These are phyloP conservation scores for Globisporangium radiosum DNA, from an alignment of 352 stramenopile species.

Conservation along the genomic window DNA sequence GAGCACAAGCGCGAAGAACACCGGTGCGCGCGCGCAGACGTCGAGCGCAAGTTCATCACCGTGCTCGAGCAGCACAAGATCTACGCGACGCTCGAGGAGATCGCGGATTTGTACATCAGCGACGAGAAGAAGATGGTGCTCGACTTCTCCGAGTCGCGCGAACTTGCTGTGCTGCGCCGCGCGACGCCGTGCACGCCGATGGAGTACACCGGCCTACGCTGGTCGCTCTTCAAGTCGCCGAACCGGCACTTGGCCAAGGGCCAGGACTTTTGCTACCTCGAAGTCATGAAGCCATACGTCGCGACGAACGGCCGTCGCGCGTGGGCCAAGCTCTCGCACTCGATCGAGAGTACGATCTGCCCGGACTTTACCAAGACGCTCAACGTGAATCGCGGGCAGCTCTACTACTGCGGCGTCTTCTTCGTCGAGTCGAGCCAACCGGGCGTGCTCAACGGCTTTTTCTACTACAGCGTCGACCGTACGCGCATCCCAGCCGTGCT, in stretches of 20 bases:
- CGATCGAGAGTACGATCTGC: slow-evolving; percentile 56
- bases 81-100: slow-evolving; percentile 56
- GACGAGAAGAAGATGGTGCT: slow-evolving; percentile 63
- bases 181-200: slow-evolving; percentile 26
- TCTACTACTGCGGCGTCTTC: slow-evolving; percentile 62
- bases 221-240: slow-evolving; percentile 60
- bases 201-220: slow-evolving; percentile 57
- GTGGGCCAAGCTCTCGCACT: slow-evolving; percentile 67
- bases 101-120: slow-evolving; percentile 59
- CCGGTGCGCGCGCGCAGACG: slow-evolving; percentile 1
- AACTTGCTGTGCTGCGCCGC: slow-evolving; percentile 42
- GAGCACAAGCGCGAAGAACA: background rate
- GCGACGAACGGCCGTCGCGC: slow-evolving; percentile 45
- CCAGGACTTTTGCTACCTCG: slow-evolving; percentile 74
- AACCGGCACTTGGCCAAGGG: slow-evolving; percentile 42
- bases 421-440: slow-evolving; percentile 53
- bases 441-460: slow-evolving; percentile 43
- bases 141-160: slow-evolving; percentile 62
- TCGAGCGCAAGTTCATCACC: slow-evolving; percentile 36
- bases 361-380: slow-evolving; percentile 35
- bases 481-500: slow-evolving; percentile 36
- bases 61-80: slow-evolving; percentile 49
- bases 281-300: slow-evolving; percentile 62
- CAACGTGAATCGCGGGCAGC: slow-evolving; percentile 39
- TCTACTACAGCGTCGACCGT: slow-evolving; percentile 56